These are phyloP conservation scores for Gloeophyllum trabeum DNA, from an alignment of 768 basidiomycete genomes.

Conservation along the genomic window DNA sequence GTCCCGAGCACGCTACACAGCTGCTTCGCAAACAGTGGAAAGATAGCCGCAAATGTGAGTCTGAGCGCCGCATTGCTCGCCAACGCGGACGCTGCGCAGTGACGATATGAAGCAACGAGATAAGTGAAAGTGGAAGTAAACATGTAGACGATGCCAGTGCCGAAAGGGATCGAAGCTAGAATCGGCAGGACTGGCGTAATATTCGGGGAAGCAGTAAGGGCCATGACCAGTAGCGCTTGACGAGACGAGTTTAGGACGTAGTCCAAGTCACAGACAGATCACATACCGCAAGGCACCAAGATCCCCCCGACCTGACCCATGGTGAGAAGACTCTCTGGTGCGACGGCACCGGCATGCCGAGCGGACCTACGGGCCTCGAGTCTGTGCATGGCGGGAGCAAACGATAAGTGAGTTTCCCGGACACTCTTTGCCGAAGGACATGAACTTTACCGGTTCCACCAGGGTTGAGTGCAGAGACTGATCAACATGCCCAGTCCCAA, in stretches of 20 bases:
- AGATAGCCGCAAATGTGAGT: constrained; percentile 33
- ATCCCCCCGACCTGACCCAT: constrained; percentile 63
- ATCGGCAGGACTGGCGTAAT: constrained; percentile 39
- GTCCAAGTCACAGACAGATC: neutral
- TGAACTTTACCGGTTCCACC: constrained; percentile 27
- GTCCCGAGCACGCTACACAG: constrained; percentile 48
- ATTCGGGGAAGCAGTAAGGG: constrained; percentile 35
- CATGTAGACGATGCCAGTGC: constrained; percentile 53
- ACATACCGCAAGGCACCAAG: constrained; percentile 45
- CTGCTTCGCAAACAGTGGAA: constrained; percentile 39
- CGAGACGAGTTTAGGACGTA: neutral
- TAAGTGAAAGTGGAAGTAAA: constrained; percentile 44
- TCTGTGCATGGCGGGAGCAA: too few relatives aligned
- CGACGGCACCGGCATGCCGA: constrained; percentile 34
- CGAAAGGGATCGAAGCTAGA: constrained; percentile 33
- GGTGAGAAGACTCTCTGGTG: constrained; percentile 54
- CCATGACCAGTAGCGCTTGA: constrained; percentile 38
- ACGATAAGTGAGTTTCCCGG: too few relatives aligned
- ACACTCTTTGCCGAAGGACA: too few relatives aligned
- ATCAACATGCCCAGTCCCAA: constrained; percentile 35
- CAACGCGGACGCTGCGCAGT: constrained; percentile 47
- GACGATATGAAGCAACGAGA: constrained; percentile 39
- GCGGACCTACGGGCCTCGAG: constrained; percentile 23
- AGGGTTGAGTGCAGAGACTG: constrained; percentile 26
- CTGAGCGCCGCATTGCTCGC: constrained; percentile 51